Evolutionary conservation across 2,329 filamentous ascomycete genomes (phyloP), one percentile per base, ranked within the genome.

Genomic region (Arthrobotrys iridis): DNA sequence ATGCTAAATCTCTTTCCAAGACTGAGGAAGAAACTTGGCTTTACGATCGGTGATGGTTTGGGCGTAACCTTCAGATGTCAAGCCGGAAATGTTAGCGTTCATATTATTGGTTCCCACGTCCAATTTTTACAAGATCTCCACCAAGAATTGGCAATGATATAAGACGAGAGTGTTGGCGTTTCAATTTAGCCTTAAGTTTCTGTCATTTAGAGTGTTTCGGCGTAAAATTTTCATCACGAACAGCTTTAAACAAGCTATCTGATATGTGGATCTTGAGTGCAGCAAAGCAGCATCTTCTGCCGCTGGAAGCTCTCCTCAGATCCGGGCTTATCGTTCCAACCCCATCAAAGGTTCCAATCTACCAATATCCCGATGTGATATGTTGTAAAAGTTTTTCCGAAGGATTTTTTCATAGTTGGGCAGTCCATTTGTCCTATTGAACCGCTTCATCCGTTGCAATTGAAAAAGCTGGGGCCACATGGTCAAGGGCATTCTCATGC

Each of bases 351-450:
- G 40, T 13, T 57, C 35, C 33, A 55, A 30, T 8, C 4, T 46
- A 28, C 30, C 10, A 41, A 48, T 10, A 45, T 45, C n/a, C 20
- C 35, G 15, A 46, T 45, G 18, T 58, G 37, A 43, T 13, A 33
- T 62, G 28, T 41, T 28, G 62, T 22, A 67, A 74, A 63, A 74
- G 70, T 74, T 74, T 74, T 74, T 74, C 70, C 70, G 70, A 33
- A 41, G 6, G 26, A 26, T 15, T 43, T 20, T 71, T 24, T 18
- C 11, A 41, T 40, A 22, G 6, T 2, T 20, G 20, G 37, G 24
- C 30, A 26, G 22, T 20, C 5, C 50, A 52, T 59, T 35, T 18
- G 33, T 11, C 18, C 22, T 52, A 26, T 65, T 64, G 57, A 30
- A 58, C 28, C 41, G 20, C 20, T 50, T 62, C 8, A 33, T 33